Evolutionary conservation across 768 basidiomycete genomes (phyloP).

Genomic region (Leccinum barrowsii): DNA sequence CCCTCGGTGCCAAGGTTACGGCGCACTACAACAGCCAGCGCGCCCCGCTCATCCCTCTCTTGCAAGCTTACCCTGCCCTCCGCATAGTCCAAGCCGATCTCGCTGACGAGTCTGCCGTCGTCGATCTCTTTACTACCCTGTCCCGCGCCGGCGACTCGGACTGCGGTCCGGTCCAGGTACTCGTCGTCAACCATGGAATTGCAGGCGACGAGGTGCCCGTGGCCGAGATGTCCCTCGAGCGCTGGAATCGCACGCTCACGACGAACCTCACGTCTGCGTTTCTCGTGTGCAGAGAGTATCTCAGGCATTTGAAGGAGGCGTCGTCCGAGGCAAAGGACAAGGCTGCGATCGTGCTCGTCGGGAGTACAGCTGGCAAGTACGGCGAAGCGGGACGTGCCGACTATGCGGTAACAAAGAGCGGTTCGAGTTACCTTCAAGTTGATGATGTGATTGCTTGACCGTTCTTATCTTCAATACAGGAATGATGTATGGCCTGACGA

Average conservation of each 20-base stretch:
- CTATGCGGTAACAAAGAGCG: constrained; percentile 64
- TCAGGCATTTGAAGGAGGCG: constrained; percentile 42
- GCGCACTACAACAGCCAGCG: constrained; percentile 62
- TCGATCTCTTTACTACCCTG: constrained; percentile 41
- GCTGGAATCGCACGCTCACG: constrained; percentile 57
- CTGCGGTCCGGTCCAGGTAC: constrained; percentile 51
- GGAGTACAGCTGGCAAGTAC: constrained; percentile 67
- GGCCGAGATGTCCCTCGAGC: constrained; percentile 53
- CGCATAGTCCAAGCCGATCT: constrained; percentile 52
- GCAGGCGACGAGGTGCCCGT: constrained; percentile 45
- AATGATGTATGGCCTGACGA: constrained; percentile 66
- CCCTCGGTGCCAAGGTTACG: constrained; percentile 64
- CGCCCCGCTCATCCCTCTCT: constrained; percentile 39
- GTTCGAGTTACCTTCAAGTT: constrained; percentile 30
- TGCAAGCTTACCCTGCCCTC: constrained; percentile 32
- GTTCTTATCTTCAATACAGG: constrained; percentile 32
- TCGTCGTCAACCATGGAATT: constrained; percentile 59
- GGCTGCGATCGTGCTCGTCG: constrained; percentile 59
- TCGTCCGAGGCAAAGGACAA: constrained; percentile 42
- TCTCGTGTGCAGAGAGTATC: constrained; percentile 57
- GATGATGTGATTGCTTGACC: not conserved
- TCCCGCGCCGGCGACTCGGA: constrained; percentile 20
- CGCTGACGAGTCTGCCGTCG: constrained; percentile 47
- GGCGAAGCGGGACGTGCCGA: constrained; percentile 65
- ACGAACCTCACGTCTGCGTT: constrained; percentile 65